These are phyloP conservation scores for Fusarium sp. DNA, from an alignment of 2,329 filamentous ascomycete species.

Conservation along the genomic window DNA sequence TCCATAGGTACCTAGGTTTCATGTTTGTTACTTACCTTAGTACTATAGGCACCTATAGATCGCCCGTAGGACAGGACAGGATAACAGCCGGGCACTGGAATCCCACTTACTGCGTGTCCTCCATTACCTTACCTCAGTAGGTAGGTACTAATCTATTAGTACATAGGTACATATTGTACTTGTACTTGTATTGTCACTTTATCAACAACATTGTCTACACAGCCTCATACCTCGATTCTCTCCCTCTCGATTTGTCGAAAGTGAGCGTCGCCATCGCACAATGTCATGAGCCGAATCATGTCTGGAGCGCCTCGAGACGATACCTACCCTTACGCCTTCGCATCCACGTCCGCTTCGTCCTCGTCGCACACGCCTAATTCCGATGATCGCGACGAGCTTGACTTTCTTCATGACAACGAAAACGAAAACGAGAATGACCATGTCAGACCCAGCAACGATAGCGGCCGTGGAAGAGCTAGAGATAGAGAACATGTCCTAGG, in stretches of 20 bases:
- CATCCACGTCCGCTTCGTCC: constrained; percentile 49
- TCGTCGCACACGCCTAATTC: constrained; percentile 47
- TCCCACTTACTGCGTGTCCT: constrained; percentile 13
- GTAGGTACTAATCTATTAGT: not conserved
- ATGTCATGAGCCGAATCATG: constrained; percentile 57
- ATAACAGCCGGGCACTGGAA: not conserved
- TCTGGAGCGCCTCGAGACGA: constrained; percentile 52
- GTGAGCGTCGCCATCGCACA: constrained; percentile 40
- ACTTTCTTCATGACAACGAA: constrained; percentile 52
- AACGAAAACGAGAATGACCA: constrained; percentile 16
- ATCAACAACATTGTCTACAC: constrained; percentile 1
- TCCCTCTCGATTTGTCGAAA: not conserved
- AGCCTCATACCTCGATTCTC: not conserved
- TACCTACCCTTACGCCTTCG: constrained; percentile 50
- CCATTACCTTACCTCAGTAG: constrained; percentile 1
- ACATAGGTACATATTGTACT: too few species aligned
- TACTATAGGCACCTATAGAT: too few species aligned
- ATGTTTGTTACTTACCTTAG: too few species aligned
- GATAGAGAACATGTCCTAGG: constrained; percentile 55
- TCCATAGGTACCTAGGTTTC: too few species aligned
- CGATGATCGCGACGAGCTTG: constrained; percentile 61
- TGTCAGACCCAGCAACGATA: constrained; percentile 44
- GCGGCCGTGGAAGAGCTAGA: constrained; percentile 18
- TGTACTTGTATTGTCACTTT: not conserved
- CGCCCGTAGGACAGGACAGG: too few species aligned